phyloP scores from a whole-genome alignment of 768 basidiomycete genomes.

The Mycena vitilis region DNA sequence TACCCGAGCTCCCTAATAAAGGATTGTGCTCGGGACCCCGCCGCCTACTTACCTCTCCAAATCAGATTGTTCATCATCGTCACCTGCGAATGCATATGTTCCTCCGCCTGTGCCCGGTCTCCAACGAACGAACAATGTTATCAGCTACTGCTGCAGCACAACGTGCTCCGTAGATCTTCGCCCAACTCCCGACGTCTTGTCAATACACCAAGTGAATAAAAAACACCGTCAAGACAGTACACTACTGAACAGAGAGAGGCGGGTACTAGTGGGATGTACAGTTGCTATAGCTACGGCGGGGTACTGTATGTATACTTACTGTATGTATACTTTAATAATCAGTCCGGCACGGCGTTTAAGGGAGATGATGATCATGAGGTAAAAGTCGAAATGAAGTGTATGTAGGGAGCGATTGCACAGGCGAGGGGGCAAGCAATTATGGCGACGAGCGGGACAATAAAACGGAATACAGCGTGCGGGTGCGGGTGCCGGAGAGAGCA shows the following conservation, averaged over 20 bases:
- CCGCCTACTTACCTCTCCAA: too few species aligned
- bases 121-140: too few species aligned
- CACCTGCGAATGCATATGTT: too few species aligned
- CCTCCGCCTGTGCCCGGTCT: too few species aligned
- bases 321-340: slow-evolving; percentile 16
- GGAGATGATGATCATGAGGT: not conserved
- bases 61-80: too few species aligned
- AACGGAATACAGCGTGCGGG: slow-evolving; percentile 18
- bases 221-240: slow-evolving; percentile 3
- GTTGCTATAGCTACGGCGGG: slow-evolving; percentile 14
- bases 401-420: slow-evolving; percentile 11
- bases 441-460: slow-evolving; percentile 7
- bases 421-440: slow-evolving; percentile 15
- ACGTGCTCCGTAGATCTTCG: too few species aligned
- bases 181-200: too few species aligned
- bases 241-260: slow-evolving; percentile 7
- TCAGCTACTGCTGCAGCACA: too few species aligned
- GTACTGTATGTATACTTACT: slow-evolving; percentile 14
- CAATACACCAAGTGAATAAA: too few species aligned
- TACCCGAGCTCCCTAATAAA: too few species aligned
- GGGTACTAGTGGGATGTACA: slow-evolving; percentile 29
- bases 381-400: slow-evolving; percentile 10
- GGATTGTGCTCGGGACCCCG: too few species aligned
- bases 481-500: slow-evolving; percentile 15
- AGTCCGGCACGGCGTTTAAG: not conserved